Evolutionary conservation across 2,329 filamentous ascomycete species (phyloP).

Genomic region (Fusarium tricinctum): DNA sequence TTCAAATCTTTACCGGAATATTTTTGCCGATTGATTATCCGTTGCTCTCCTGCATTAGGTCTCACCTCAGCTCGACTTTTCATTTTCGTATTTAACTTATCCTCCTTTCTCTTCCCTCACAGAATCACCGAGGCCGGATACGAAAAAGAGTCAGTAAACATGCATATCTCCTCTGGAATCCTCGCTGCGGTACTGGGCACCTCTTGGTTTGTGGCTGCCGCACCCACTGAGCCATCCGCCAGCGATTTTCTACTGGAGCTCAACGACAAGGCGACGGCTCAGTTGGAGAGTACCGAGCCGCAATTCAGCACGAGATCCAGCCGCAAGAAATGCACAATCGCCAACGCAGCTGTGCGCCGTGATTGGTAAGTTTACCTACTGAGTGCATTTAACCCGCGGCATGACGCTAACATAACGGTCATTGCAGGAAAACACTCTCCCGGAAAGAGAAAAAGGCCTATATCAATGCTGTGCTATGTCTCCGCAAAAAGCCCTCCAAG

Average conservation of each 20-base stretch:
- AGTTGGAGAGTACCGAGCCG: neutral
- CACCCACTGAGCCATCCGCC: neutral
- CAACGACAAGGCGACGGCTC: neutral
- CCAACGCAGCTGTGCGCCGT: slow-evolving; percentile 1
- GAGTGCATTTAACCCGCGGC: rapidly evolving
- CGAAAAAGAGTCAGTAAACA: neutral
- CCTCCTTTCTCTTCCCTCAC: rapidly evolving
- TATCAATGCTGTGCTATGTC: slow-evolving; percentile 6
- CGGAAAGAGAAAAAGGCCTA: slow-evolving; percentile 16
- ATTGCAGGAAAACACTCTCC: neutral
- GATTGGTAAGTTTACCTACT: neutral
- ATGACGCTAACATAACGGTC: rapidly evolving
- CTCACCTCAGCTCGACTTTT: no score
- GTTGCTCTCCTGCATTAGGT: no score
- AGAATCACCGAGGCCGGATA: no score
- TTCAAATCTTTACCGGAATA: no score
- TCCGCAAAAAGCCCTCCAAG: slow-evolving; percentile 12
- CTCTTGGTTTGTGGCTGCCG: neutral
- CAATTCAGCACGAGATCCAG: rapidly evolving
- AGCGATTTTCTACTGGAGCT: slow-evolving; percentile 1
- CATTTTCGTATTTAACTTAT: rapidly evolving
- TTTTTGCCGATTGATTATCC: no score
- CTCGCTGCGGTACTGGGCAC: neutral
- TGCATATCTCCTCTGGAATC: neutral
- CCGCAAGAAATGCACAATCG: slow-evolving; percentile 8